Percentiles rank a stretch among this genome's conserved stretches.
These are phyloP conservation scores for Saccharomycopsis fermentans DNA, from an alignment of 805 yeast genomes.

Conservation along the genomic window DNA sequence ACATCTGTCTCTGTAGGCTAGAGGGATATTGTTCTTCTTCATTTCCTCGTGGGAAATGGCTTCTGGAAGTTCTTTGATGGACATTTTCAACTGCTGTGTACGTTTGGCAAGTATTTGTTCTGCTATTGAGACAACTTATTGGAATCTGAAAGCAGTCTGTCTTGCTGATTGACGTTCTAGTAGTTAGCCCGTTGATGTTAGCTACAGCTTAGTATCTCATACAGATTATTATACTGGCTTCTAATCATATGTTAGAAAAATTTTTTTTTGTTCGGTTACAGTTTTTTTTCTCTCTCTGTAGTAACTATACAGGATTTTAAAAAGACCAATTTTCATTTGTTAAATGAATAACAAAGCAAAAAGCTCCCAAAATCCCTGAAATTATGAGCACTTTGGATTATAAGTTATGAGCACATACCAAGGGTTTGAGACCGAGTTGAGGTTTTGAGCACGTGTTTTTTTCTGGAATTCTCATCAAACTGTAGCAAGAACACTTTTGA, in stretches of 20 bases:
- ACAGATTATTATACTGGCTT: too few species aligned
- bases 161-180: too few species aligned
- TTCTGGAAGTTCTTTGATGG: conserved; percentile 5
- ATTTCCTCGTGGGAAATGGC: conserved; percentile 59
- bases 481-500: too few species aligned
- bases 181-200: too few species aligned
- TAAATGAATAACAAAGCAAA: background rate
- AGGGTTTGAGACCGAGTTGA: too few species aligned
- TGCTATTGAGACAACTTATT: too few species aligned
- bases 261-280: background rate
- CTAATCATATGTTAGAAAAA: background rate
- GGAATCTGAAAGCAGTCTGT: too few species aligned
- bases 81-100: background rate
- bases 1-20: conserved; percentile 77
- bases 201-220: too few species aligned
- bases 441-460: too few species aligned
- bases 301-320: background rate
- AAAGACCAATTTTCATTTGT: background rate
- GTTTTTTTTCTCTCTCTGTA: background rate
- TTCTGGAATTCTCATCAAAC: too few species aligned
- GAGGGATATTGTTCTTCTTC: conserved; percentile 68
- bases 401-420: too few species aligned
- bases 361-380: background rate
- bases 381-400: background rate
- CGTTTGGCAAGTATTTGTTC: too few species aligned